Base-by-base conservation (phyloP, 176 grass and related monocot species). In the Carex littledalei region DNA sequence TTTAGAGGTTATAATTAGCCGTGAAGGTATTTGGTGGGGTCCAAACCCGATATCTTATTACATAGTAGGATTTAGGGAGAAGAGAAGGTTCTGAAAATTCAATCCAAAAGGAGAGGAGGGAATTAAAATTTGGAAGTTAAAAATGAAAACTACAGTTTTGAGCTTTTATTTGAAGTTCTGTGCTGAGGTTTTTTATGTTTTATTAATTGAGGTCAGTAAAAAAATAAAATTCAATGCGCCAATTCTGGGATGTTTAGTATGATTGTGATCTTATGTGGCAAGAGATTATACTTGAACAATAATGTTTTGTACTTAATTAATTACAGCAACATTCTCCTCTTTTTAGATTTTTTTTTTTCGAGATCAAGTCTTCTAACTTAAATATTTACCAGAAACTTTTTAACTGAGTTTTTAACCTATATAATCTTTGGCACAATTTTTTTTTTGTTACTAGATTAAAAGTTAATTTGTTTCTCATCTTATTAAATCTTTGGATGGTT, bases 11-110 rank as follows among this genome's bases (percentile, higher is more conserved):
- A 61, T 39, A 61, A 45, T 65, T 59, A 31, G 79, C 58, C 35
- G 79, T 81, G 79, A 64, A 29, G 60, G 49, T 81, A 81, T 59
- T 49, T 32, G 41, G 68, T 72, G 56, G 50, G 43, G 43, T 45
- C 43, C 43, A 45, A 45, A 45, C 43, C 43, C 43, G 31, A 81
- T 29, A 81, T 81, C 55, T 63, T 63, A 20, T 81, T 56, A 35
- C 56, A 59, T 61, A 14, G 4, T 41, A 45, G 34, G 34, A 34
- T 34, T 34, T 61, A n/a, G 79, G n/a, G 63, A 61, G 32, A 55
- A 34, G 17, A 63, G 63, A 8, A 11, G 35, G 58, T 20, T 20
- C 22, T 26, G 59, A 60, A 26, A 80, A 60, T 73, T 73, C 41
- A 50, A 49, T 22, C n/a, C 41, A 73, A 73, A 60, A n/a, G 53